Evolutionary conservation across 1,284 basidiomycete species (phyloP).

Genomic region (Ceratobasidium sp.): DNA sequence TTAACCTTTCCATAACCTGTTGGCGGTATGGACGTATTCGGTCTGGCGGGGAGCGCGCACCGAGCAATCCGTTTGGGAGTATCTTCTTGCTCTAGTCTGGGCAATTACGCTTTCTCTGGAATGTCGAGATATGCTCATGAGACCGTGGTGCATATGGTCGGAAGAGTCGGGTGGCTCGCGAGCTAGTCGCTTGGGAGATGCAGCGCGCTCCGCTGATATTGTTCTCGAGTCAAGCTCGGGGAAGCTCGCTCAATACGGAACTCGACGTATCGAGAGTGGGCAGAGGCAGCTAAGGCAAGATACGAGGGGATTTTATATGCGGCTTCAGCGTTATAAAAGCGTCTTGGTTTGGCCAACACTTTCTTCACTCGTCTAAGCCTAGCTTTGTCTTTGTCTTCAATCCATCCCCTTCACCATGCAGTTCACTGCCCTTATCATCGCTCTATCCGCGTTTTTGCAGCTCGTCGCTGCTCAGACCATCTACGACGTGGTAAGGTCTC

Average conservation of each 20-base stretch:
- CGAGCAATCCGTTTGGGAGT: not conserved
- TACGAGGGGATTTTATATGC: not conserved
- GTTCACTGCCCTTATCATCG: not conserved
- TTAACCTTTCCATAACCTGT: not conserved
- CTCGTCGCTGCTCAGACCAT: conserved; percentile 40
- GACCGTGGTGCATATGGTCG: not conserved
- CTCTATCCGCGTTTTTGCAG: conserved; percentile 2
- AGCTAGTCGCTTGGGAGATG: conserved; percentile 4
- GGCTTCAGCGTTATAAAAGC: not conserved
- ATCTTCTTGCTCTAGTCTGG: not conserved
- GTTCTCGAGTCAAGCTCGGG: not conserved
- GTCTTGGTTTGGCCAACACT: not conserved
- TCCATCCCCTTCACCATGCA: not conserved
- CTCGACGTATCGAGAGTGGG: not conserved
- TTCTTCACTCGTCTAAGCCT: not conserved
- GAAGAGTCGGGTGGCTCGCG: conserved; percentile 6
- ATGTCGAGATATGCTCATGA: not conserved
- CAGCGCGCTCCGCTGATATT: not conserved
- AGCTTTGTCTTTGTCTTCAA: not conserved
- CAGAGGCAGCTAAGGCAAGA: not conserved
- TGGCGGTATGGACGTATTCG: too few species aligned
- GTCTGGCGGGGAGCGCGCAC: not conserved
- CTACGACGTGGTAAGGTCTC: conserved; percentile 39
- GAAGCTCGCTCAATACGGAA: not conserved
- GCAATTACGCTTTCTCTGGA: not conserved